Evolutionary conservation across 345 rosid species (phyloP), one percentile per base, ranked within the genome.

Genomic region (Physaria fendleri): DNA sequence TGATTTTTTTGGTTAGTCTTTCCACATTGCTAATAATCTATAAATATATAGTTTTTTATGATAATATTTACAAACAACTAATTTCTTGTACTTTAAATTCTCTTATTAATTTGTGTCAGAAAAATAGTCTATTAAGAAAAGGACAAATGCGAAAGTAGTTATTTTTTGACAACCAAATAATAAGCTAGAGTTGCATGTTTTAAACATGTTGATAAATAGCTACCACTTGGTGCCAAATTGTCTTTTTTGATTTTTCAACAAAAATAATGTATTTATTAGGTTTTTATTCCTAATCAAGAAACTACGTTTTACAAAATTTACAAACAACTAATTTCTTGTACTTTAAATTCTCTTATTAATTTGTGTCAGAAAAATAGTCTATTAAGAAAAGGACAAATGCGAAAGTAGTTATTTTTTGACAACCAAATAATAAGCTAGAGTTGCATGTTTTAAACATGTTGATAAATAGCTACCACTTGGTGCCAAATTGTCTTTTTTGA

Each of bases 371-470:
- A 14, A 29, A 48, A 2, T 18, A 4, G 38, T 10, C 29, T 14
- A n/a, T 17, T n/a, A 33, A 18, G 29, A 44, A 34, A 55, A 47
- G 17, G 62, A 45, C 56, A 37, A 45, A 56, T 38, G 21, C 6
- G 1, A 41, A 47, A 40, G 25, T 37, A 1, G 48, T 46, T 23
- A 58, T 30, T 66, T 48, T 30, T 66, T 48, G 65, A 48, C 21
- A 66, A 49, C 59, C 4, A 49, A 33, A 17, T 59, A 41, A 58
- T 28, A 32, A 17, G 25, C 16, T 12, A 32, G 15, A 15, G 7
- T 16, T 15, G n/a, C 71, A 66, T 57, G 71, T 66, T 47, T 56
- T 47, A 39, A 25, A 46, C 49, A 56, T 47, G 71, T 56, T 15
- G 14, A 22, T 40, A 21, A 46, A 28, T 34, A 38, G 57, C 49